A percentile compares a stretch with the other conserved stretches of the same genome.
Evolutionary conservation across 2,329 filamentous ascomycete genomes (phyloP).

Genomic region (Clonostachys byssicola): DNA sequence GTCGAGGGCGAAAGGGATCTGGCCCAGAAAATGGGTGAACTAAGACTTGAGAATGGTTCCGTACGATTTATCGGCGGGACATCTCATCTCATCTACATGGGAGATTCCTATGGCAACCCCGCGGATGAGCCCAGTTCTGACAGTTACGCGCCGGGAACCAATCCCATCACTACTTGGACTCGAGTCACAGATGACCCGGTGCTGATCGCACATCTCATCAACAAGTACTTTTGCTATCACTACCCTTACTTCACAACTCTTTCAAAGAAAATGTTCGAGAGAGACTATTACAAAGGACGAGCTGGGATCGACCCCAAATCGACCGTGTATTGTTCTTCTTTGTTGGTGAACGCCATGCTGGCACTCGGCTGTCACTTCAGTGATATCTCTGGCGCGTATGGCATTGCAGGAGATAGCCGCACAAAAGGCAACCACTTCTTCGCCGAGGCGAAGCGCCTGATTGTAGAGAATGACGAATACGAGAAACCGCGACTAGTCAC

Average conservation of each 20-base stretch:
- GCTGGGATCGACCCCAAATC: constrained; percentile 39
- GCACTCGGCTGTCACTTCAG: constrained; percentile 94
- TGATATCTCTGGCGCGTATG: constrained; percentile 66
- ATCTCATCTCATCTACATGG: constrained; percentile 84
- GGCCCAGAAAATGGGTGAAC: constrained; percentile 88
- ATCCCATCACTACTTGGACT: constrained; percentile 84
- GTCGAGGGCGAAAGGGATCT: constrained; percentile 70
- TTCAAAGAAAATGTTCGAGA: constrained; percentile 80
- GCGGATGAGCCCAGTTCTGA: constrained; percentile 35
- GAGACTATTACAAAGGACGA: constrained; percentile 74
- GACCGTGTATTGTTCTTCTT: constrained; percentile 78
- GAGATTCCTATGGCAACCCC: constrained; percentile 34
- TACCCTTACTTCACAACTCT: constrained; percentile 94
- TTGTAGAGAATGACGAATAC: constrained; percentile 89
- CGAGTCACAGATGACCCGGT: constrained; percentile 75
- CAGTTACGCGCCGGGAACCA: constrained; percentile 48
- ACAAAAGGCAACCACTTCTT: constrained; percentile 97
- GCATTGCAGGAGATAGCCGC: constrained; percentile 66
- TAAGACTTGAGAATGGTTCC: constrained; percentile 81
- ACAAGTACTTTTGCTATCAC: constrained; percentile 98
- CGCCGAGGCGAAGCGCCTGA: constrained; percentile 82
- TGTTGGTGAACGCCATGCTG: constrained; percentile 92
- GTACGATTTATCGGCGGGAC: constrained; percentile 92
- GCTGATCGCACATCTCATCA: constrained; percentile 81
- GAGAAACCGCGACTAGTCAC: constrained; percentile 85